Base-by-base conservation (phyloP, 2,329 filamentous ascomycete genomes). In the Xylariales sp. region DNA sequence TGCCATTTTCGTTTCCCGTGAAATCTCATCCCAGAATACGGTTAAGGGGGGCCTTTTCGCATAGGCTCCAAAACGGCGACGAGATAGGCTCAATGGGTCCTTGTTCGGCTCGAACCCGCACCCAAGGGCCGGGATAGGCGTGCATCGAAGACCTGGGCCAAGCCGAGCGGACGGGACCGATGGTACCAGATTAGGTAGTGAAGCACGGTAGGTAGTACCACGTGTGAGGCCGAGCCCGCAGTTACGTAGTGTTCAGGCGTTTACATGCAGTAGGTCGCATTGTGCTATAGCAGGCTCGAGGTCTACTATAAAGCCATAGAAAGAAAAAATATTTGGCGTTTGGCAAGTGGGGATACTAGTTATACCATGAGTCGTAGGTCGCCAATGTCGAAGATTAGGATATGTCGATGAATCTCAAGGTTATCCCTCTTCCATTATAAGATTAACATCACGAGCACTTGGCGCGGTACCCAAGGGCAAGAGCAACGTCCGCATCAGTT, bases 41-140 rank as follows among this genome's bases (percentile, higher is more conserved):
- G 49, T 41, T 43, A 23, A 30, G 36, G 3, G 5, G 32, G 5
- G 16, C 23, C 12, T 48, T 54, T 39, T 32, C 18, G 41, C 34
- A 56, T 66, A 41, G 36, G 12, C 18, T 36, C n/a, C 16, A 48
- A 32, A 16, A 48, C 39, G 14, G 58, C 59, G 30, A 23, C 16
- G 41, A 28, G 39, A 45, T 45, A 45, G 16, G 28, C 52, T 14
- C 39, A 41, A 41, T 3, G 6, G 28, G 52, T 41, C 39, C 14
- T 55, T 14, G n/a, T 30, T 14, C 14, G 7, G 39, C 54, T 45
- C 14, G 23, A 32, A 18, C 12, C 6, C 34, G 39, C 12, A 9
- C 9, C 52, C 18, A 43, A 43, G 36, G 18, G 41, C n/a, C 52
- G 28, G 14, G 39, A n/a, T 10, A 16, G 39, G 36, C 34, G 4